A percentile compares a stretch with the other conserved stretches of the same genome.
These are phyloP conservation scores for Areca catechu DNA, from an alignment of 176 grass and related monocot genomes.

Conservation along the genomic window DNA sequence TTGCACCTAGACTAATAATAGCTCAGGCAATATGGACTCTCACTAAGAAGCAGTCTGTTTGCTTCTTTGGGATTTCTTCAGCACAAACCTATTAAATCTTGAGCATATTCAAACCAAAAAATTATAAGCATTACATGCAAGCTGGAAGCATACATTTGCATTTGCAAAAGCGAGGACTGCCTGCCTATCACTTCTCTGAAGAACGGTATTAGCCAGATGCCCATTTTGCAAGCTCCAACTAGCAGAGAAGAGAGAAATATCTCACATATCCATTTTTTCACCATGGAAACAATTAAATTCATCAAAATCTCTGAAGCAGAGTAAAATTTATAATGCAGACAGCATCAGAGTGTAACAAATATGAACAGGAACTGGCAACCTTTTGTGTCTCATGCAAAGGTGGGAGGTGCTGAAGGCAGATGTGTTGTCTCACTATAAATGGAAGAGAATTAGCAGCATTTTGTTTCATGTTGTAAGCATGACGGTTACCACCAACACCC, in stretches of 20 bases:
- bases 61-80: not conserved
- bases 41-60: not conserved
- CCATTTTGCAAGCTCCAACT: constrained; percentile 36
- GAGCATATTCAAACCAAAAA: constrained; percentile 13
- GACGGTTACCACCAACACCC: no score
- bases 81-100: constrained; percentile 6
- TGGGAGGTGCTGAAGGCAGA: no score
- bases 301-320: no score
- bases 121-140: constrained; percentile 13
- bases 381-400: no score
- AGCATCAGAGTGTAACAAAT: no score
- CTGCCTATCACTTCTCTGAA: constrained; percentile 30
- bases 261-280: no score
- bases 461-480: no score
- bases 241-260: constrained; percentile 22
- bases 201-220: constrained; percentile 19
- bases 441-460: no score
- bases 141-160: constrained; percentile 46
- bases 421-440: no score
- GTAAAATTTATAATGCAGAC: no score
- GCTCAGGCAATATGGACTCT: not conserved
- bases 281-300: no score
- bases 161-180: constrained; percentile 47
- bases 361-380: no score
- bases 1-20: not conserved